Base-by-base conservation (phyloP, 768 basidiomycete genomes). In the Coprinopsis strossmayeri region DNA sequence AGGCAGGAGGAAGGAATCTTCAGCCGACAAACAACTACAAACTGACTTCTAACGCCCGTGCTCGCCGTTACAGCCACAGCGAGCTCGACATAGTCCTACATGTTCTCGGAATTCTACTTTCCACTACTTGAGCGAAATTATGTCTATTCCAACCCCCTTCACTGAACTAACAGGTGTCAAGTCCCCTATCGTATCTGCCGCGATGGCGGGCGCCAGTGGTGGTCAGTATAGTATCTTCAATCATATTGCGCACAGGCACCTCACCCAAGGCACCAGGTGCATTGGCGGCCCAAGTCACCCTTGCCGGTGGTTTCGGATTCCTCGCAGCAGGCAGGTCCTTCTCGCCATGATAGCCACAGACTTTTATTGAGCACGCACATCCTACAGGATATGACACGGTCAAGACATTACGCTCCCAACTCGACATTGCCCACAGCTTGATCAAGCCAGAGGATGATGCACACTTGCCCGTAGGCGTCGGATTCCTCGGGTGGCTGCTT, bases 301-400 rank as follows among this genome's bases (percentile, higher is more conserved):
- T 73, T 2, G 87, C 69, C 5, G 90, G 90, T 18, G 89, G 83
- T 13, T 82, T 90, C 48, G 89, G 86, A 1, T 89, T 91, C 61
- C 55, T 89, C 0, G 71, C 78, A n/a, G 72, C 78, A 63, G 82
- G 86, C 81, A 48, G 30, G 35, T 43, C 26, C 25, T 54, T 48
- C 47, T 42, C 49, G 52, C 34, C 21, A 37, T 47, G 28, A 45
- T 28, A 51, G 9, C 32, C 34, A 39, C 27, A 30, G 27, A 42
- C 17, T 13, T 18, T 13, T 38, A n/a, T n/a, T n/a, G n/a, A n/a
- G n/a, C n/a, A n/a, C n/a, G n/a, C n/a, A n/a, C 37, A 9, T 38
- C 7, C 18, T 34, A 47, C 43, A 82, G 84, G 76, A 12, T 81
- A 78, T 59, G 64, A 64, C 41, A 63, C 65, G 34, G 59, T 67